Base-by-base conservation (phyloP, 73 alveolate species). In the Loxodes magnus region DNA sequence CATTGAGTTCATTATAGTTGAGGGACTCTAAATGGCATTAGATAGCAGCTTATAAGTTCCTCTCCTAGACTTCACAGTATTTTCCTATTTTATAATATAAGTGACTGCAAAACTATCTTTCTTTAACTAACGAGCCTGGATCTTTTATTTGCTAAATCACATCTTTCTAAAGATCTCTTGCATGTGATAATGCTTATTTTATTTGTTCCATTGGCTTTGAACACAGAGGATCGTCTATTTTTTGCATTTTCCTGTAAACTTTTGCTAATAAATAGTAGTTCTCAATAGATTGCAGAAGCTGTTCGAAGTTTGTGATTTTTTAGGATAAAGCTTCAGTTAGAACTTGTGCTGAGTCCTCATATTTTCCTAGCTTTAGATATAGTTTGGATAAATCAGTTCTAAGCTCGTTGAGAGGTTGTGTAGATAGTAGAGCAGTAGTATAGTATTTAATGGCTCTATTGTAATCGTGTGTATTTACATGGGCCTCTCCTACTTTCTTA, bases 381-480 rank as follows among this genome's bases (percentile, higher is more conserved):
- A 83, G 71, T 36, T 74, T 76, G 17, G 87, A 92, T 15, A 79
- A 56, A 44, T 84, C 96, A 30, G 88, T 77, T 34, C 69, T 35
- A 27, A 84, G 54, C 22, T 84, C 96, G 23, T 57, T 56, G 65
- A 73, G 69, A 33, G 63, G 53, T 16, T 88, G 92, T 41, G 65
- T 79, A 25, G 64, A 68, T 35, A 48, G 28, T 15, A 79, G 68
- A 4, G 92, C 86, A 23, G 71, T 60, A 30, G 77, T 92, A 63
- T 91, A 91, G 59, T 91, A 91, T 54, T 79, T 90, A 17, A 83
- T 74, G 3, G 97, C 98, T 59, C 84, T 88, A 51, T 82, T 53
- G 64, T 91, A 91, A 75, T 91, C 98, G 69, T 91, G 96, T 4
- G 98, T 91, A 84, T 74, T 66, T 0, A 84, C 86, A 23, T 82